Percentiles rank a stretch among this genome's conserved stretches.
These are phyloP conservation scores for Penicillium lagena DNA, from an alignment of 495 filamentous ascomycete genomes.

Conservation along the genomic window DNA sequence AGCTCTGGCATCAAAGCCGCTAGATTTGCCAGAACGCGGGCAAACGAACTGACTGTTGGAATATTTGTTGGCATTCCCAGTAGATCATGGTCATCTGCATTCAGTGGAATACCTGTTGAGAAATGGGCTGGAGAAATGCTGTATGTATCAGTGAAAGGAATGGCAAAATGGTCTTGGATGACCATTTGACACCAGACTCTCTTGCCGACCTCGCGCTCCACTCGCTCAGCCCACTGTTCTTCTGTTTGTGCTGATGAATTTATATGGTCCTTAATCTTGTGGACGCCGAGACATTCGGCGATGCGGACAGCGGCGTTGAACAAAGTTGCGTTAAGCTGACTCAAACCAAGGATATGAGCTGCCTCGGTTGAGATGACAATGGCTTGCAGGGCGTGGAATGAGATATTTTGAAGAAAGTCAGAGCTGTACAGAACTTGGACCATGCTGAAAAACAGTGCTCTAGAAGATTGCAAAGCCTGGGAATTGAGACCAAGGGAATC, in stretches of 20 bases:
- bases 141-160: conserved; percentile 42
- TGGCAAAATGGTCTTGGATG: conserved; percentile 44
- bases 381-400: conserved; percentile 34
- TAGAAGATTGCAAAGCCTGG: conserved; percentile 13
- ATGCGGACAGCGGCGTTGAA: conserved; percentile 35
- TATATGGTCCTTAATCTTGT: conserved; percentile 20
- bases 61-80: conserved; percentile 17
- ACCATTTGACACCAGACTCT: conserved; percentile 40
- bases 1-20: conserved; percentile 35
- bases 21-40: conserved; percentile 30
- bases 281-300: conserved; percentile 29
- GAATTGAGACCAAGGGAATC: conserved; percentile 15
- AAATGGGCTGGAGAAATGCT: conserved; percentile 35
- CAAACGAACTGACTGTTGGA: conserved; percentile 35
- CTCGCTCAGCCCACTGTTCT: conserved; percentile 19
- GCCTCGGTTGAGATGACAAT: conserved; percentile 38
- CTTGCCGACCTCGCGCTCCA: conserved; percentile 33
- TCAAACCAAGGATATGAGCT: conserved; percentile 41
- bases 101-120: conserved; percentile 29
- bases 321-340: conserved; percentile 32
- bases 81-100: conserved; percentile 36
- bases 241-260: conserved; percentile 10
- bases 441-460: conserved; percentile 22
- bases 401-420: conserved; percentile 27
- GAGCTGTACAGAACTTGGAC: conserved; percentile 19